phyloP scores from a whole-genome alignment of 2,329 filamentous ascomycete species.

The Sphaerostilbella broomeana region DNA sequence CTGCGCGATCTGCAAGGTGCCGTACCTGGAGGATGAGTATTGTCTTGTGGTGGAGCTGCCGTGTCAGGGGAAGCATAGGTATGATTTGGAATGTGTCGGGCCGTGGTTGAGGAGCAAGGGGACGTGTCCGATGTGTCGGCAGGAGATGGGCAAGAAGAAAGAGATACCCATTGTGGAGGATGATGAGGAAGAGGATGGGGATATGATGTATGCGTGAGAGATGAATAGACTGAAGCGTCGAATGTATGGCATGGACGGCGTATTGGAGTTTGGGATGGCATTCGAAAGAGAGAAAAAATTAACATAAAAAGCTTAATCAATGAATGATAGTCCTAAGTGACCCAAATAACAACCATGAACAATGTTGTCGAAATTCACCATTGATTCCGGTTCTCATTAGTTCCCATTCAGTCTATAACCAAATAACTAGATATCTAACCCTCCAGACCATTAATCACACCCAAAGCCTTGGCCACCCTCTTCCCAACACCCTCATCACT shows the following conservation, averaged over 20 bases:
- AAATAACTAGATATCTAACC: too few relatives aligned
- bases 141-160: conserved; percentile 52
- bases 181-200: conserved; percentile 46
- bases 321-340: too few relatives aligned
- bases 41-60: conserved; percentile 59
- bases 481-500: conserved; percentile 17
- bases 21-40: conserved; percentile 55
- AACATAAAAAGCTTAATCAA: too few relatives aligned
- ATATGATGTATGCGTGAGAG: conserved; percentile 37
- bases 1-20: conserved; percentile 59
- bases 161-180: conserved; percentile 39
- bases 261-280: conserved; percentile 25
- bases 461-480: conserved; percentile 17
- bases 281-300: too few relatives aligned
- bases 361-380: too few relatives aligned
- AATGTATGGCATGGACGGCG: conserved; percentile 18
- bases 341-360: too few relatives aligned
- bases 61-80: conserved; percentile 51
- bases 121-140: conserved; percentile 57
- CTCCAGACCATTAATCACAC: conserved; percentile 20
- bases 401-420: too few relatives aligned
- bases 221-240: not conserved
- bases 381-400: too few relatives aligned
- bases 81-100: conserved; percentile 61
- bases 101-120: conserved; percentile 60